Evolutionary conservation across 164 flowering plant species (phyloP).

Genomic region (Santalum album): DNA sequence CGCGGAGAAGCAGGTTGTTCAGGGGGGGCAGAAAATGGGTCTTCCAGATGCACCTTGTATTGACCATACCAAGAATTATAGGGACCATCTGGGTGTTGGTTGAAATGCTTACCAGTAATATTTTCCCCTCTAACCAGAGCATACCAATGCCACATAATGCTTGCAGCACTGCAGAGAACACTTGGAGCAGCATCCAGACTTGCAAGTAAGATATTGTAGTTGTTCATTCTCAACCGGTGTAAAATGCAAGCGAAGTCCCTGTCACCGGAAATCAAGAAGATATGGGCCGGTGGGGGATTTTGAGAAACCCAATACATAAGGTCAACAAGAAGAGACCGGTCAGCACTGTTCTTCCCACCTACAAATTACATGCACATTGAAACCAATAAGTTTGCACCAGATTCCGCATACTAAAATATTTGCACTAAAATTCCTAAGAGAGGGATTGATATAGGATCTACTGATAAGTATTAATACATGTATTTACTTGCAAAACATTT

Average conservation of each 20-base stretch:
- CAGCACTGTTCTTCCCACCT: constrained; percentile 93
- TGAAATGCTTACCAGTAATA: constrained; percentile 61
- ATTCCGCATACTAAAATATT: too few relatives aligned
- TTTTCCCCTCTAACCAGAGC: constrained; percentile 55
- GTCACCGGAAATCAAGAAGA: constrained; percentile 82
- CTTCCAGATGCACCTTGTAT: constrained; percentile 46
- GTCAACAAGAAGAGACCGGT: constrained; percentile 67
- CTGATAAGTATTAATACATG: too few relatives aligned
- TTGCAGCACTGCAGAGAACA: constrained; percentile 82
- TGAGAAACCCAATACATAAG: constrained; percentile 81
- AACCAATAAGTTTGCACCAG: too few relatives aligned
- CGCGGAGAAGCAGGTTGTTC: constrained; percentile 19
- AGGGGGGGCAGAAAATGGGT: constrained; percentile 28
- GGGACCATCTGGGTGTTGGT: constrained; percentile 86
- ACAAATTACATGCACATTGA: background rate
- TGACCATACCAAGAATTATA: constrained; percentile 86
- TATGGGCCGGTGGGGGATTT: constrained; percentile 94
- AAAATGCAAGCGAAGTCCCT: constrained; percentile 58
- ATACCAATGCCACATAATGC: constrained; percentile 88
- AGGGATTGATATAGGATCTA: too few relatives aligned
- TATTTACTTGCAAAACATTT: too few relatives aligned
- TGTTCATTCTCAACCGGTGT: constrained; percentile 74
- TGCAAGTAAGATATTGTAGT: constrained; percentile 82
- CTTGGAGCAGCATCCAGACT: constrained; percentile 39
- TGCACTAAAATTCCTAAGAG: too few relatives aligned